Percentiles rank a stretch among this genome's conserved stretches.
Conservation (phyloP, 2,329 filamentous ascomycete species). For the Pseudocercospora eumusae region DNA sequence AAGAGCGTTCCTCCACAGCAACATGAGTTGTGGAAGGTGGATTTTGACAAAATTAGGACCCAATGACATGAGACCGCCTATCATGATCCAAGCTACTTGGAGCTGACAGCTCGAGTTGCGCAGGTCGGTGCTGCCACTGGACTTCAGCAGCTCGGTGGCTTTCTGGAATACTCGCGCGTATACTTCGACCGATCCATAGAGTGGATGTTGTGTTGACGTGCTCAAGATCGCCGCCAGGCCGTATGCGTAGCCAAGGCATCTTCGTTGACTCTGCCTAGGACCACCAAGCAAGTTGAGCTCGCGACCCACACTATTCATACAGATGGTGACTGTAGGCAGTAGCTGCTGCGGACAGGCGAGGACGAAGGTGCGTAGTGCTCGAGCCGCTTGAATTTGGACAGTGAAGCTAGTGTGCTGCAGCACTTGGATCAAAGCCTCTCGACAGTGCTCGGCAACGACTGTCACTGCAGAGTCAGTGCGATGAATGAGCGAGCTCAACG, state of each 20-base stretch:
- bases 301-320: slow-evolving; percentile 90
- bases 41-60: slow-evolving; percentile 99
- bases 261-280: slow-evolving; percentile 74
- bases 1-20: slow-evolving; percentile 96
- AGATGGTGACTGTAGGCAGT: slow-evolving; percentile 86
- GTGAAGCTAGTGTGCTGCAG: slow-evolving; percentile 94
- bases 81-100: slow-evolving; percentile 95
- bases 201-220: slow-evolving; percentile 79
- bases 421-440: slow-evolving; percentile 85
- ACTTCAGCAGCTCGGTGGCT: slow-evolving; percentile 88
- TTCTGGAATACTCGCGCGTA: slow-evolving; percentile 89
- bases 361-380: slow-evolving; percentile 83
- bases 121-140: slow-evolving; percentile 85
- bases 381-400: slow-evolving; percentile 85
- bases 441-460: slow-evolving; percentile 75
- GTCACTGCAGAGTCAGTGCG: slow-evolving; percentile 81
- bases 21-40: slow-evolving; percentile 85
- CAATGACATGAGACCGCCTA: slow-evolving; percentile 93
- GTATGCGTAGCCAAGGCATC: slow-evolving; percentile 88
- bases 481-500: slow-evolving; percentile 74
- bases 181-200: slow-evolving; percentile 94
- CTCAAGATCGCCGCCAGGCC: slow-evolving; percentile 88
- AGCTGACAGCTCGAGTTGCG: slow-evolving; percentile 91
- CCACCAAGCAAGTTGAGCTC: slow-evolving; percentile 77
- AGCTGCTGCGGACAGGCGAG: slow-evolving; percentile 90